Evolutionary conservation across 257 asterid genomes (phyloP), one percentile per base, ranked within the genome.

Genomic region (Solanum ossicruentum): DNA sequence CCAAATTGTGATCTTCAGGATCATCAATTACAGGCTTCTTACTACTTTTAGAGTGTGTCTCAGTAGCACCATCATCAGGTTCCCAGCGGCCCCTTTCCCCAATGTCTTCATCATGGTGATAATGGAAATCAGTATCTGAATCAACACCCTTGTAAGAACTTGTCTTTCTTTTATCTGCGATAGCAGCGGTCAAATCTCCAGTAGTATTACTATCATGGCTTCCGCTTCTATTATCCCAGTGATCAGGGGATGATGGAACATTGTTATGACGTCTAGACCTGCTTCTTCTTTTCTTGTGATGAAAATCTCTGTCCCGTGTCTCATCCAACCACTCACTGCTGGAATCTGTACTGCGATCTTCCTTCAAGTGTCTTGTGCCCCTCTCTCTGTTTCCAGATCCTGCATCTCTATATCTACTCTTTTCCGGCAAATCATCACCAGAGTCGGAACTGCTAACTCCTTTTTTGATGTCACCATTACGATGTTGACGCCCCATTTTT

Each of bases 61-160:
- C 71, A 49, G 85, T 75, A 56, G 80, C 88, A 70, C 56, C 87
- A 66, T 82, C 55, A 10, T 87, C 87, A 7, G 93, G 90, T 84
- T 90, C 93, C 97, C 93, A 93, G 54, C 94, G 93, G 83, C 91
- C 97, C 85, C 93, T 90, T 65, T 78, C 43, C 28, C 85, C 89
- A 56, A 60, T 47, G 73, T 65, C 86, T 75, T 90, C 92, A 13
- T 85, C 87, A 43, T 15, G 66, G 39, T n/a, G 81, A 70, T 51
- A n/a, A 51, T 80, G 79, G 66, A 70, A 51, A 51, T 81, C 86
- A 81, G 60, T 78, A 32, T 63, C 84, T 56, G 84, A 54, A 86
- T 75, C 91, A 39, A 71, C 70, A 26, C 80, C 73, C 75, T 57
- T 83, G 57, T 88, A 86, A 23, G 73, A 66, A 15, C 67, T 88